A percentile compares a stretch with the other conserved stretches of the same genome.
These are phyloP conservation scores for Pseudomassariella vexata DNA, from an alignment of 2,329 filamentous ascomycete genomes.

Conservation along the genomic window DNA sequence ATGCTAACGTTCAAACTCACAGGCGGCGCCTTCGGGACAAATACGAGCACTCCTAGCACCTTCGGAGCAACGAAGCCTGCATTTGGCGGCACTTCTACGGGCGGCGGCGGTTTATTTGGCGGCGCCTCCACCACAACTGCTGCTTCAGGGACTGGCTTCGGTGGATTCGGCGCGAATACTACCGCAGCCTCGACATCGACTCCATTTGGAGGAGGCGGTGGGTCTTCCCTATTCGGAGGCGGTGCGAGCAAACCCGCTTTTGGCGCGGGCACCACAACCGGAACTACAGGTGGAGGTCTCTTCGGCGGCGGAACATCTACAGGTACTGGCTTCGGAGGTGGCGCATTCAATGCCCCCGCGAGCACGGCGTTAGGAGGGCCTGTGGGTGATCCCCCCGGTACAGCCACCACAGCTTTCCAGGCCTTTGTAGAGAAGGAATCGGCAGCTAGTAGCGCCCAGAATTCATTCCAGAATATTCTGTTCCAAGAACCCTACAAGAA, in stretches of 20 bases:
- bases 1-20: slow-evolving; percentile 13
- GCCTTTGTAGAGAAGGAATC: slow-evolving; percentile 68
- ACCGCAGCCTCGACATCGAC: slow-evolving; percentile 24
- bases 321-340: slow-evolving; percentile 31
- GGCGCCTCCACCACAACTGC: slow-evolving; percentile 29
- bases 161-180: slow-evolving; percentile 34
- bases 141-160: slow-evolving; percentile 25
- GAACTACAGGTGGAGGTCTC: slow-evolving; percentile 38
- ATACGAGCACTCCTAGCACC: no score
- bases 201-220: slow-evolving; percentile 31
- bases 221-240: not conserved
- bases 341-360: slow-evolving; percentile 39
- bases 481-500: slow-evolving; percentile 80
- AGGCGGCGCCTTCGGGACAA: slow-evolving; percentile 16
- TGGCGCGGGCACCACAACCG: slow-evolving; percentile 19
- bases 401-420: slow-evolving; percentile 62
- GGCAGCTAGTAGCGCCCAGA: slow-evolving; percentile 43
- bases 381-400: slow-evolving; percentile 60
- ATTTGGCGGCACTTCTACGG: slow-evolving; percentile 25
- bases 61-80: not conserved
- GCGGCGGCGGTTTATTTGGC: slow-evolving; percentile 41
- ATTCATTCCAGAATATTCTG: slow-evolving; percentile 72
- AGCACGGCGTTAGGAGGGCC: slow-evolving; percentile 42
- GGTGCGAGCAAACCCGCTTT: slow-evolving; percentile 15
- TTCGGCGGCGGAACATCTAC: slow-evolving; percentile 43